Conservation (phyloP, 176 grass and related monocot genomes). For the Carex myosuroides region DNA sequence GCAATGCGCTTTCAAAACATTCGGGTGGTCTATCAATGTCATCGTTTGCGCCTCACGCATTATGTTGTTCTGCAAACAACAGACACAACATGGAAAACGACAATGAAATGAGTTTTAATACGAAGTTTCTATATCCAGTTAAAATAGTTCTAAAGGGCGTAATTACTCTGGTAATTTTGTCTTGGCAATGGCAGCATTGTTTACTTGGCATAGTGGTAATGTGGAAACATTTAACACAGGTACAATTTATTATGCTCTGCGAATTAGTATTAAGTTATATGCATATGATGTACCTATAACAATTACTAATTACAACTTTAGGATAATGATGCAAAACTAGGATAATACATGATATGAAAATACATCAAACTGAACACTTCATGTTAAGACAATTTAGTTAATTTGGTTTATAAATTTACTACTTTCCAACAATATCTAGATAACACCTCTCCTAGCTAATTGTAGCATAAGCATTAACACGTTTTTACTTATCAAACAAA, state of each 20-base stretch:
- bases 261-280: background rate
- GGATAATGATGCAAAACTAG: background rate
- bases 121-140: background rate
- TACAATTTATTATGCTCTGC: background rate
- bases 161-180: background rate
- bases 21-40: conserved; percentile 87
- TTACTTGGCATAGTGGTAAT: background rate
- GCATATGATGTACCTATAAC: background rate
- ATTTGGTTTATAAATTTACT: background rate
- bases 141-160: background rate
- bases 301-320: background rate
- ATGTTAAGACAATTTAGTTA: background rate
- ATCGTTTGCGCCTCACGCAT: conserved; percentile 91
- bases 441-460: background rate
- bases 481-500: background rate
- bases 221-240: background rate
- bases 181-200: background rate
- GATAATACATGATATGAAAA: background rate
- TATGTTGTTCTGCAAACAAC: conserved; percentile 64
- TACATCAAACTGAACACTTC: background rate
- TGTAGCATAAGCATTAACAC: background rate
- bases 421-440: background rate
- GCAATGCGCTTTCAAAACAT: conserved; percentile 84
- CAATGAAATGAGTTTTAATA: background rate
- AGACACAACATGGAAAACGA: background rate